These are phyloP conservation scores for Phialocephala sp. DNA, from an alignment of 2,329 filamentous ascomycete genomes.

Conservation along the genomic window DNA sequence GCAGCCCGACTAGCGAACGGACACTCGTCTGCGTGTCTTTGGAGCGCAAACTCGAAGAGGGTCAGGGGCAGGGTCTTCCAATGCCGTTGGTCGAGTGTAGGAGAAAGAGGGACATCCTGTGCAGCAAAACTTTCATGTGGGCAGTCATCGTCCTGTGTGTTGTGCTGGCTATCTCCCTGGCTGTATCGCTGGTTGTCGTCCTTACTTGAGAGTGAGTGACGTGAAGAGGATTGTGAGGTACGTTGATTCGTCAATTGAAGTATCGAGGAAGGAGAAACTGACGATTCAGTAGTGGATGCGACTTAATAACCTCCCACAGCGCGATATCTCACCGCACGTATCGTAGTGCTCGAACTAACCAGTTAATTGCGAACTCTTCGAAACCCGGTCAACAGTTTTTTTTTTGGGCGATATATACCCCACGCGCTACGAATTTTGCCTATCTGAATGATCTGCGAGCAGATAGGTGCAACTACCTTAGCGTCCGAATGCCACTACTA, in stretches of 20 bases:
- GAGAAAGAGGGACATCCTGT: neutral
- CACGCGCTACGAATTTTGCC: neutral
- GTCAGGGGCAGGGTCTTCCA: neutral
- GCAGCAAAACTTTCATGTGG: slow-evolving; percentile 6
- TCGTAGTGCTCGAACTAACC: no score
- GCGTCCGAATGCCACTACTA: neutral
- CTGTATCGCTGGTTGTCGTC: neutral
- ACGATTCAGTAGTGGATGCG: neutral
- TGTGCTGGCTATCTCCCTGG: neutral
- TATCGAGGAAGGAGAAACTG: neutral
- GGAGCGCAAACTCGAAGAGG: neutral
- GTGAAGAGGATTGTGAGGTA: neutral
- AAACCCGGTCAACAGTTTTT: neutral
- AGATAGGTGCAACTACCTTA: neutral
- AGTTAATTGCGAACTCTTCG: neutral
- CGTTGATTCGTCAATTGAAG: neutral
- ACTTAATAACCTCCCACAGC: no score
- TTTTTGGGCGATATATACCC: no score
- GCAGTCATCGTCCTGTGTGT: neutral
- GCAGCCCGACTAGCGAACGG: neutral
- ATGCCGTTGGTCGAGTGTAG: neutral
- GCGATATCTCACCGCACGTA: no score
- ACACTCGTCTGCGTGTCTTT: neutral
- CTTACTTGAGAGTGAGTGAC: neutral
- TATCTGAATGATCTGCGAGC: neutral